Evolutionary conservation across 371 early-diverging fungal species (phyloP), one percentile per base, ranked within the genome.

Genomic region (Basidiobolus meristosporus): DNA sequence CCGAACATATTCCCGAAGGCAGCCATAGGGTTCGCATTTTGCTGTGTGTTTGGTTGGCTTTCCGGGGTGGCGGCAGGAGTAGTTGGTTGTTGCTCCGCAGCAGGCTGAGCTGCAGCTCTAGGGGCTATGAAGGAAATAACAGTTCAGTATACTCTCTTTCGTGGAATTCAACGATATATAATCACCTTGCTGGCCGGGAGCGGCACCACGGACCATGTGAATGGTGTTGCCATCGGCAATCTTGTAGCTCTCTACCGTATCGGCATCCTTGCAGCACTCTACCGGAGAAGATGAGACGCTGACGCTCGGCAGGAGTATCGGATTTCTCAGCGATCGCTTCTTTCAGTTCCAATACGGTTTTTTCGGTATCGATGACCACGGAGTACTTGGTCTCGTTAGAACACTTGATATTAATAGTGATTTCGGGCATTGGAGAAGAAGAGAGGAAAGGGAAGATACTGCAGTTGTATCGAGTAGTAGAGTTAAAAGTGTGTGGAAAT

Each of bases 231-330:
- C 77, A 30, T 79, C 77, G 0, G 64, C 67, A 28, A 97, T 64
- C 53, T 90, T 91, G 63, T 84, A 87, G 16, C 58, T 61, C 5
- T 58, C 53, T 11, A 97, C 52, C 0, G 63, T 65, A 31, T 91
- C 90, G 18, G 56, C 71, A 57, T 97, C 92, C 65, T 97, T 93
- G n/a, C 37, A 97, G 70, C 14, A 97, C 88, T 39, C 77, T 67
- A 9, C 97, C 97, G 23, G 90, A 77, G 51, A 72, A 97, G 51
- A 97, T 97, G 39, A 97, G 69, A 22, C 90, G 70, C 59, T 85
- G 88, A 44, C 74, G 63, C 20, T 73, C 74, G n/a, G 70, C 74
- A n/a, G 84, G 77, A 9, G 77, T 76, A 40, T 81, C 74, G 22
- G 66, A 53, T 20, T 62, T 56, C 40, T 63, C 53, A 40, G 80